Conservation (phyloP, 2,329 filamentous ascomycete species). For the Exophiala calicioides region DNA sequence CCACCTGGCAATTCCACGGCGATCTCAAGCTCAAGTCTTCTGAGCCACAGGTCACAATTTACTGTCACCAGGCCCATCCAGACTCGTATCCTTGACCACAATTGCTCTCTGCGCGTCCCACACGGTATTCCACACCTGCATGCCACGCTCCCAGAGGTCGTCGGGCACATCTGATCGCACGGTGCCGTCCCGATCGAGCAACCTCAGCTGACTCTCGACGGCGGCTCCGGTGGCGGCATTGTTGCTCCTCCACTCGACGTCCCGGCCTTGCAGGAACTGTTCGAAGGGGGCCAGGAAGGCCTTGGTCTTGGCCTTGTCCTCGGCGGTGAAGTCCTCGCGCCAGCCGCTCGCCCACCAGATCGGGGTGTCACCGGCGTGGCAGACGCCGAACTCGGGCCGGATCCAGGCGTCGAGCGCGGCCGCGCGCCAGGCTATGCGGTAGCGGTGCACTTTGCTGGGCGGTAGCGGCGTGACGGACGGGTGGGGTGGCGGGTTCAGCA, state of each 20-base stretch:
- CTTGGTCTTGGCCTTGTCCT: slow-evolving; percentile 21
- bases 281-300: slow-evolving; percentile 30
- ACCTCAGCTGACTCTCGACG: slow-evolving; percentile 19
- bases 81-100: slow-evolving; percentile 19
- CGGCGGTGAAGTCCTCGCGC: slow-evolving; percentile 24
- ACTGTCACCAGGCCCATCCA: too few species aligned
- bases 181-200: slow-evolving; percentile 24
- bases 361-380: slow-evolving; percentile 29
- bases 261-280: slow-evolving; percentile 27
- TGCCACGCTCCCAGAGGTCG: slow-evolving; percentile 28
- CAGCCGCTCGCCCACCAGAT: slow-evolving; percentile 32
- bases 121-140: slow-evolving; percentile 27
- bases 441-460: slow-evolving; percentile 22
- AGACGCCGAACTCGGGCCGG: slow-evolving; percentile 26
- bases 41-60: too few species aligned
- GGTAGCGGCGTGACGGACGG: slow-evolving; percentile 16
- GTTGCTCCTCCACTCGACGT: slow-evolving; percentile 11
- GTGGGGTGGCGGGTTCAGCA: slow-evolving; percentile 21
- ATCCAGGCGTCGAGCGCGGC: slow-evolving; percentile 28
- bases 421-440: slow-evolving; percentile 32
- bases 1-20: too few species aligned
- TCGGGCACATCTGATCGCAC: slow-evolving; percentile 27
- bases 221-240: too few species aligned
- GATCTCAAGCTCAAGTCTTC: too few species aligned
- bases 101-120: slow-evolving; percentile 24